Evolutionary conservation across 1,139 yeast species (phyloP), one percentile per base, ranked within the genome.

Genomic region (Blastobotrys serpentis): DNA sequence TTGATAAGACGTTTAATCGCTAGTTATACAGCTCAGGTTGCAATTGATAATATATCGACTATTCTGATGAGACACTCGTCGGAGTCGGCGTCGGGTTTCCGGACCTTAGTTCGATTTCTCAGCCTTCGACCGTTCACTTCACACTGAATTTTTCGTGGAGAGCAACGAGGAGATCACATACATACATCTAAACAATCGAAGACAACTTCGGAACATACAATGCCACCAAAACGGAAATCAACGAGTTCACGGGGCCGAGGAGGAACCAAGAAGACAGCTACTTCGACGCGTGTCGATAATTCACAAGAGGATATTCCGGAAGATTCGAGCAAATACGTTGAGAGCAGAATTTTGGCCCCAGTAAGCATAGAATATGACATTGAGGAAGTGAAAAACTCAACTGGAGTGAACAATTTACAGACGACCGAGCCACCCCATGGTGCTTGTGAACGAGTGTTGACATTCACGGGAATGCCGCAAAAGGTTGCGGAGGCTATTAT

Each of bases 401-500:
- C 49, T 3, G 47, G 42, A 3, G 46, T 47, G 7, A 34, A 39
- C 7, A 25, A 25, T 3, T 23, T 49, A 21, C 25, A 19, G 13
- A 40, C 40, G 8, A 44, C 22, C 2, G 49, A 46, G 11, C 44
- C 42, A n/a, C 36, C 83, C 48, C 75, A 78, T 57, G 85, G 83
- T 17, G 79, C 85, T 7, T 84, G 86, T 1, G 95, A 86, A 59
- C 72, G 95, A 54, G 84, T 86, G 39, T 76, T 86, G 13, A 78
- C 82, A 52, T 82, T 86, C 2, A 73, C 83, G 52, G 95, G 95
- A 0, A 73, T 84, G 0, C 77, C 86, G 1, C 89, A 84, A 55
- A 77, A 79, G 55, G 92, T 85, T 11, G 88, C 94, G 7, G 76
- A 79, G 22, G 51, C 54, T 82, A 77, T 54, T 2, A 17, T 32